These are phyloP conservation scores for Speleostelium caveatum DNA, from an alignment of 78 protist species.

Conservation along the genomic window DNA sequence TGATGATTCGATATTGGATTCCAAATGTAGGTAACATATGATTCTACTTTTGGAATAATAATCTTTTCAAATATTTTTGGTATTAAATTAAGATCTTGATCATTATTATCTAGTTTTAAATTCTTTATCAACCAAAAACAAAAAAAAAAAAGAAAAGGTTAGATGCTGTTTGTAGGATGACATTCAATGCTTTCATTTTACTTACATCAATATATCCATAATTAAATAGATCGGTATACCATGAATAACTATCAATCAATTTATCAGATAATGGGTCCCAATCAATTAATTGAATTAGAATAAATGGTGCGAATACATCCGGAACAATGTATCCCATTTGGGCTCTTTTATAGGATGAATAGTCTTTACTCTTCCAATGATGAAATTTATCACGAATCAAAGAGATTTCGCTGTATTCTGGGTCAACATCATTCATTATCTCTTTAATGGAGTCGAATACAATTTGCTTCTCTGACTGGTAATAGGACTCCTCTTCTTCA, in stretches of 20 bases:
- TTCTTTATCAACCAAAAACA: background rate
- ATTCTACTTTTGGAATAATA: slow-evolving; percentile 44
- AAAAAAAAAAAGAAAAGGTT: background rate
- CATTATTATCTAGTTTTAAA: slow-evolving; percentile 1
- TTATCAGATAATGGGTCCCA: slow-evolving; percentile 40
- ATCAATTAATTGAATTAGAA: slow-evolving; percentile 33
- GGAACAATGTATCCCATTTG: slow-evolving; percentile 44
- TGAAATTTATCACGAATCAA: slow-evolving; percentile 7
- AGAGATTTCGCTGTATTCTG: slow-evolving; percentile 1
- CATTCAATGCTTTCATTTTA: background rate
- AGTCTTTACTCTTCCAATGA: slow-evolving; percentile 67
- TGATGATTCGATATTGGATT: slow-evolving; percentile 47
- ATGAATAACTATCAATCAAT: slow-evolving; percentile 1
- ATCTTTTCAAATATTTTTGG: slow-evolving; percentile 43
- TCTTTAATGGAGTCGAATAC: background rate
- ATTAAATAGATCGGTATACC: slow-evolving; percentile 31
- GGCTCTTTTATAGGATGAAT: slow-evolving; percentile 16
- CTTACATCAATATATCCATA: slow-evolving; percentile 5
- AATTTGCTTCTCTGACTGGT: background rate
- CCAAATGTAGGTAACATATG: slow-evolving; percentile 26
- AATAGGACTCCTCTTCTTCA: slow-evolving; percentile 4
- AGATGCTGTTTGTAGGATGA: too few species aligned
- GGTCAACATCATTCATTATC: slow-evolving; percentile 40
- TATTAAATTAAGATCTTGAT: slow-evolving; percentile 28
- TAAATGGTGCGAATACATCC: slow-evolving; percentile 45